Percentiles rank a stretch among this genome's conserved stretches.
Evolutionary conservation across 108 stramenopile genomes (phyloP).

Genomic region (Fragilariopsis cylindrus): DNA sequence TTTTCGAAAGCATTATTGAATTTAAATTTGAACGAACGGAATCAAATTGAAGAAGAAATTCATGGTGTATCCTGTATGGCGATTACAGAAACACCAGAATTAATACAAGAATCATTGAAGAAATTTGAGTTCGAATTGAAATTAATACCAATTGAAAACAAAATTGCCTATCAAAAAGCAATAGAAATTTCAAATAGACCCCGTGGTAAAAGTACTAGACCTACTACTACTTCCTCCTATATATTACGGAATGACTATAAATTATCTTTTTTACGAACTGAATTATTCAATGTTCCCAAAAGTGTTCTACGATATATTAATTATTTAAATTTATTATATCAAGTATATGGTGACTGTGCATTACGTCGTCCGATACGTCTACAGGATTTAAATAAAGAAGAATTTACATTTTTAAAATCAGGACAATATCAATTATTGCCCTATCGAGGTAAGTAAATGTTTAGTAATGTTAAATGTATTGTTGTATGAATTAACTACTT

Average conservation of each 20-base stretch:
- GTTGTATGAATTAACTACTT: too few relatives aligned
- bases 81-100: conserved; percentile 4
- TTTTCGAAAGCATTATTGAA: conserved; percentile 2
- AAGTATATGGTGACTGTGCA: conserved; percentile 33
- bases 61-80: conserved; percentile 11
- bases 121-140: too few relatives aligned
- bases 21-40: not conserved
- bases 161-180: too few relatives aligned
- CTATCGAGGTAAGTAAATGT: not conserved
- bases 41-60: conserved; percentile 11
- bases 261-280: conserved; percentile 36
- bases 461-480: not conserved
- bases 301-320: conserved; percentile 33
- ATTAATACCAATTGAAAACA: too few relatives aligned
- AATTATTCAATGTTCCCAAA: conserved; percentile 28
- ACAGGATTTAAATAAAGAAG: conserved; percentile 5
- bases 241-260: conserved; percentile 4
- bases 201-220: too few relatives aligned
- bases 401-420: not conserved
- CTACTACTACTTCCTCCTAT: not conserved
- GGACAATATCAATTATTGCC: conserved; percentile 15
- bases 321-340: conserved; percentile 37
- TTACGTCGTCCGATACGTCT: conserved; percentile 8
- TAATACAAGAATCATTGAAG: not conserved
- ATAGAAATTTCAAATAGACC: too few relatives aligned